phyloP scores from a whole-genome alignment of 805 yeast species.

The Candida endomychidarum region DNA sequence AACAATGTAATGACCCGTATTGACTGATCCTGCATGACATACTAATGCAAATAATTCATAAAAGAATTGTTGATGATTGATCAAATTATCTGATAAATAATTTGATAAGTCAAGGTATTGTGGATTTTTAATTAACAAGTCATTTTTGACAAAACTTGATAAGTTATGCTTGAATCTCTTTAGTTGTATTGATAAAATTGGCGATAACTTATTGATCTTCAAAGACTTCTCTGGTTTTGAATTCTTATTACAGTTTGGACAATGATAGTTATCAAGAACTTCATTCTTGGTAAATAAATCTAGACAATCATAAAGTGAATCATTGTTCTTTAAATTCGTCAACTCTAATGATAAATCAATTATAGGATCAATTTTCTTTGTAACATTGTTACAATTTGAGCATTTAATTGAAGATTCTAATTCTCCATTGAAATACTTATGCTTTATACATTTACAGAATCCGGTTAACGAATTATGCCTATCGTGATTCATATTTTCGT shows the following conservation, averaged over 20 bases:
- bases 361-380: conserved; percentile 82
- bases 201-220: conserved; percentile 66
- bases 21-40: conserved; percentile 88
- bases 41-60: conserved; percentile 87
- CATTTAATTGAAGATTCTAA: conserved; percentile 80
- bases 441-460: conserved; percentile 75
- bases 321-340: conserved; percentile 29
- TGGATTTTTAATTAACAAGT: conserved; percentile 72
- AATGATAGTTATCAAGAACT: conserved; percentile 69
- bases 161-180: conserved; percentile 72
- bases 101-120: conserved; percentile 67
- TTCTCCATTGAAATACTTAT: conserved; percentile 79
- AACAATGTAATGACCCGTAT: conserved; percentile 93
- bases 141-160: conserved; percentile 58
- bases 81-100: conserved; percentile 46
- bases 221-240: conserved; percentile 66
- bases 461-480: conserved; percentile 2
- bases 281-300: conserved; percentile 77
- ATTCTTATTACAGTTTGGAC: conserved; percentile 64
- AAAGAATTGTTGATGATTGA: conserved; percentile 30
- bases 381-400: conserved; percentile 59
- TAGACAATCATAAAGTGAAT: conserved; percentile 60
- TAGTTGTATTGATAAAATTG: conserved; percentile 78
- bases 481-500: not conserved
- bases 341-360: conserved; percentile 86